These are phyloP conservation scores for Coemansia sp. DNA, from an alignment of 192 early-diverging fungal species.

Conservation along the genomic window DNA sequence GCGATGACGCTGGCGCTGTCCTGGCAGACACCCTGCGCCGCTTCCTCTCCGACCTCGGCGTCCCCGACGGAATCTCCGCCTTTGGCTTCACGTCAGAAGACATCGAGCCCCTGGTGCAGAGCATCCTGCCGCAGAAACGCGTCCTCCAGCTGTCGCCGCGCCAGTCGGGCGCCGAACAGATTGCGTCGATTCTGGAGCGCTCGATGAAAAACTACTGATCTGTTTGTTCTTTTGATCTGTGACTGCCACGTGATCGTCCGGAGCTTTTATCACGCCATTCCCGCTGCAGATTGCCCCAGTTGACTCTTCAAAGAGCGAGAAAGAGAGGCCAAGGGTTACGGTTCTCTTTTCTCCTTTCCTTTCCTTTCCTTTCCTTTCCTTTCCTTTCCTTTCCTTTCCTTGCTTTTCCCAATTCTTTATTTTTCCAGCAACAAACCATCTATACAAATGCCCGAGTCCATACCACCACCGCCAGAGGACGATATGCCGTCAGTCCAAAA, in stretches of 20 bases:
- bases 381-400: constrained; percentile 5
- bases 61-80: constrained; percentile 78
- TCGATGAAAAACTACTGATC: constrained; percentile 47
- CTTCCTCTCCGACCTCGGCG: constrained; percentile 74
- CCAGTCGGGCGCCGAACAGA: constrained; percentile 44
- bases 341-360: not conserved
- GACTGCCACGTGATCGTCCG: too few relatives aligned
- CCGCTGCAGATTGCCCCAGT: too few relatives aligned
- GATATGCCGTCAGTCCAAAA: too few relatives aligned
- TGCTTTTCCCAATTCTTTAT: not conserved
- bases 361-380: constrained; percentile 5
- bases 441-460: too few relatives aligned
- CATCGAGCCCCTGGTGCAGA: constrained; percentile 74
- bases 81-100: constrained; percentile 72
- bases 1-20: constrained; percentile 70
- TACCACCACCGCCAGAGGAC: too few relatives aligned
- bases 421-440: not conserved
- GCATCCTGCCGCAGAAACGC: constrained; percentile 88
- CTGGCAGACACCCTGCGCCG: constrained; percentile 74
- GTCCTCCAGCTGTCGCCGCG: constrained; percentile 88
- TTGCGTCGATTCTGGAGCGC: constrained; percentile 45
- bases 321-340: not conserved
- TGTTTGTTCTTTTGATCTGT: too few relatives aligned
- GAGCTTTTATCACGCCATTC: too few relatives aligned
- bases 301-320: too few relatives aligned